Percentiles rank a stretch among this genome's conserved stretches.
These are phyloP conservation scores for Monosporascus sp. DNA, from an alignment of 2,329 filamentous ascomycete genomes.

Conservation along the genomic window DNA sequence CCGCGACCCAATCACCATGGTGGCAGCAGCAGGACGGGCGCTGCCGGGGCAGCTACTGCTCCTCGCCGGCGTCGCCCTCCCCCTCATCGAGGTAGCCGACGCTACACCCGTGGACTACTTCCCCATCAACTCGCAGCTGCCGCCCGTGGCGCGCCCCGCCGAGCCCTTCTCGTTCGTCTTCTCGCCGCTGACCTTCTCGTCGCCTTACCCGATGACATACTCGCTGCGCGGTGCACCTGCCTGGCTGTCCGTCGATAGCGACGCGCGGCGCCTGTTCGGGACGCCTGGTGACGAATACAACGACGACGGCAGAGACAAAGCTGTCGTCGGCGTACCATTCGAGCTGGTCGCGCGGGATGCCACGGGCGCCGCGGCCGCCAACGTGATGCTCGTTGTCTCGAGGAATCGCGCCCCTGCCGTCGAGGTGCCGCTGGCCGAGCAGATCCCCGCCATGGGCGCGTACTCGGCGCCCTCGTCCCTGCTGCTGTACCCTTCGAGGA, in stretches of 20 bases:
- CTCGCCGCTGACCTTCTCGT: slow-evolving; percentile 67
- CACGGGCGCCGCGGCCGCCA: slow-evolving; percentile 57
- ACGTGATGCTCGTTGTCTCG: slow-evolving; percentile 67
- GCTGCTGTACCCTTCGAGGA: slow-evolving; percentile 46
- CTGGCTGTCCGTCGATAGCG: slow-evolving; percentile 70
- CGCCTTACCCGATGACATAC: slow-evolving; percentile 57
- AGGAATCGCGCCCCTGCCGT: slow-evolving; percentile 49
- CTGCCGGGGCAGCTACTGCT: not conserved
- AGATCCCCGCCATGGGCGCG: slow-evolving; percentile 53
- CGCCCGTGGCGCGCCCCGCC: slow-evolving; percentile 67
- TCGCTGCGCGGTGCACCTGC: slow-evolving; percentile 57
- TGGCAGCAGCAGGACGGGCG: slow-evolving; percentile 11
- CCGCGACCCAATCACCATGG: slow-evolving; percentile 11
- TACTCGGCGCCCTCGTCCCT: slow-evolving; percentile 58
- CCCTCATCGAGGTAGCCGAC: slow-evolving; percentile 21
- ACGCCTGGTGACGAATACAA: slow-evolving; percentile 53
- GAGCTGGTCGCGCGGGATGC: slow-evolving; percentile 65
- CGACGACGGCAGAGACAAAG: slow-evolving; percentile 35
- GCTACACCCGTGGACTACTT: slow-evolving; percentile 49
- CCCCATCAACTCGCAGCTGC: slow-evolving; percentile 80
- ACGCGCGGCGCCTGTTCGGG: slow-evolving; percentile 62
- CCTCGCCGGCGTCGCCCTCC: slow-evolving; percentile 25
- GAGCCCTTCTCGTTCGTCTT: slow-evolving; percentile 67
- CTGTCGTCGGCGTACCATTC: slow-evolving; percentile 55
- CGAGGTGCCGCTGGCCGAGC: slow-evolving; percentile 50